These are phyloP conservation scores for Myxozyma kluyveri DNA, from an alignment of 805 yeast species.

Conservation along the genomic window DNA sequence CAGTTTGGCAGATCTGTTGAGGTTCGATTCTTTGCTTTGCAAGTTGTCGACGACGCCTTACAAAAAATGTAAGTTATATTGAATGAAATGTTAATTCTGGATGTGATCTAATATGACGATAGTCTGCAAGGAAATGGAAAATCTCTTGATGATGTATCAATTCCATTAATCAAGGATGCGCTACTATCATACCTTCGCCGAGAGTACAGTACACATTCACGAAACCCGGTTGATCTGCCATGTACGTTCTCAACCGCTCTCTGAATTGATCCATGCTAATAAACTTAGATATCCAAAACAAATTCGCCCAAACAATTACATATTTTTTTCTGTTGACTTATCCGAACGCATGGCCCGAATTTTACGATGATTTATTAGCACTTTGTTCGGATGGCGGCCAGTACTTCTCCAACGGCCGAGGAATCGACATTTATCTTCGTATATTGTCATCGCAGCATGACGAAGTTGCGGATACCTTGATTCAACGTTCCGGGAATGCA, in stretches of 20 bases:
- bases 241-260: conserved; percentile 17
- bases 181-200: conserved; percentile 48
- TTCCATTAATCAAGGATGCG: conserved; percentile 46
- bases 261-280: not conserved
- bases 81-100: not conserved
- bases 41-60: conserved; percentile 62
- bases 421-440: conserved; percentile 71
- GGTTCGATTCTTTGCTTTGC: conserved; percentile 64
- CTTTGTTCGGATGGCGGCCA: conserved; percentile 38
- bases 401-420: conserved; percentile 42
- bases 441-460: conserved; percentile 73
- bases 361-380: conserved; percentile 50
- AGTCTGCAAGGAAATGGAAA: conserved; percentile 11
- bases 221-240: conserved; percentile 15
- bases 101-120: not conserved
- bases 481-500: conserved; percentile 59
- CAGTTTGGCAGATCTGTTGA: conserved; percentile 47
- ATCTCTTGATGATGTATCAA: conserved; percentile 45
- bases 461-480: conserved; percentile 90
- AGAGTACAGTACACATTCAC: conserved; percentile 19
- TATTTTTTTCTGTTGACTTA: conserved; percentile 52
- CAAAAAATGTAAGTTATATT: conserved; percentile 33
- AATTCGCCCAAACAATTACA: conserved; percentile 55
- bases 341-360: conserved; percentile 48
- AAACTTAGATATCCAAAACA: conserved; percentile 41